Percentiles rank a stretch among this genome's conserved stretches.
Evolutionary conservation across 768 basidiomycete genomes (phyloP).

Genomic region (Dioszegia aurantiaca): DNA sequence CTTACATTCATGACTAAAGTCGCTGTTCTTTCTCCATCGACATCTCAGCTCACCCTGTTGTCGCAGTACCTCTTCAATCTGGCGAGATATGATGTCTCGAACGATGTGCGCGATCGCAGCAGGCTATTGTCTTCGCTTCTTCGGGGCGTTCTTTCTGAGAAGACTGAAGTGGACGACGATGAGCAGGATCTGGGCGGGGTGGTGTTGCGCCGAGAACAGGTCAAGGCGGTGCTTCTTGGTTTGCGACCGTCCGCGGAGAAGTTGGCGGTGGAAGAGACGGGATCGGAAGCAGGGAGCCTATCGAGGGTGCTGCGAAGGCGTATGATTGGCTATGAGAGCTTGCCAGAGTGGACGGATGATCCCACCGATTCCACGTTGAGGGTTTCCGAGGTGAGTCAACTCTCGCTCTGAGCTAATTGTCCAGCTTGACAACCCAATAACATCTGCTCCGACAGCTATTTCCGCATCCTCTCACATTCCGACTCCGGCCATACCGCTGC

Average conservation of each 20-base stretch:
- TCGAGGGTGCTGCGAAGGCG: constrained; percentile 62
- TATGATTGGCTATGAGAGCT: constrained; percentile 57
- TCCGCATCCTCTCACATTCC: neutral
- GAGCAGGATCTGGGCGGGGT: constrained; percentile 66
- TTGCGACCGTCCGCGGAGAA: constrained; percentile 4
- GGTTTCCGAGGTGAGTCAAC: constrained; percentile 54
- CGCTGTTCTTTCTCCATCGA: constrained; percentile 61
- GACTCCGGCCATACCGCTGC: constrained; percentile 10
- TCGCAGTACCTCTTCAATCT: constrained; percentile 70
- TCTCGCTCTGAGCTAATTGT: neutral
- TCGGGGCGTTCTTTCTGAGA: constrained; percentile 55
- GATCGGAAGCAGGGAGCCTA: constrained; percentile 62
- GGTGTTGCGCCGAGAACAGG: constrained; percentile 75
- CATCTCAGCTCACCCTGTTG: constrained; percentile 48
- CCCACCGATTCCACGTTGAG: constrained; percentile 76
- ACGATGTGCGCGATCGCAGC: constrained; percentile 86
- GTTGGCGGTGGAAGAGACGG: constrained; percentile 26
- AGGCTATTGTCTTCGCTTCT: constrained; percentile 74
- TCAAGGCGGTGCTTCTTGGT: constrained; percentile 59
- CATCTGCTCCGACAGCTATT: constrained; percentile 9
- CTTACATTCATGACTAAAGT: constrained; percentile 84
- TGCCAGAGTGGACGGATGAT: constrained; percentile 85
- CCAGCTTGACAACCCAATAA: constrained; percentile 2
- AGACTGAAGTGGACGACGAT: constrained; percentile 50
- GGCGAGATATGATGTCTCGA: constrained; percentile 81